Evolutionary conservation across 345 rosid genomes (phyloP).

Genomic region (Eucalyptus leucophloia): DNA sequence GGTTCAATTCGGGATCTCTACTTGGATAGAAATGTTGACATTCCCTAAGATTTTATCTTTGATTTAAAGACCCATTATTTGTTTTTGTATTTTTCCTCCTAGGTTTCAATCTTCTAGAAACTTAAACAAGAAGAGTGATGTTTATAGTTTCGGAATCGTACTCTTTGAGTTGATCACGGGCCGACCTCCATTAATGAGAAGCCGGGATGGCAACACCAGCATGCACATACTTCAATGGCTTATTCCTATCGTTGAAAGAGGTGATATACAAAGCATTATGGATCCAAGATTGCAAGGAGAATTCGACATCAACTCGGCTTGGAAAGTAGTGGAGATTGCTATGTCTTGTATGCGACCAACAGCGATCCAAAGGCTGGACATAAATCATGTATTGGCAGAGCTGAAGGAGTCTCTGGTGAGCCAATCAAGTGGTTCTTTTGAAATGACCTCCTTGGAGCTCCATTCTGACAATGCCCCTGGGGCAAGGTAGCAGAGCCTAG

Average conservation of each 20-base stretch:
- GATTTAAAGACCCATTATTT: too few species aligned
- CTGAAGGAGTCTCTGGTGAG: constrained; percentile 7
- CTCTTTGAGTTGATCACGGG: constrained; percentile 18
- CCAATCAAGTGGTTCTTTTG: background rate
- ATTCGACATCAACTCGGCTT: constrained; percentile 18
- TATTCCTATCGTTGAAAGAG: constrained; percentile 16
- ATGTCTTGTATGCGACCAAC: constrained; percentile 21
- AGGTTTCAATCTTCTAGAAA: too few species aligned
- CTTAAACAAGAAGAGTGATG: too few species aligned
- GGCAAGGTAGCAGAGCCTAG: background rate
- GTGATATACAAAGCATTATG: constrained; percentile 28
- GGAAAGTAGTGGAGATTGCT: constrained; percentile 40
- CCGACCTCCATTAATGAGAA: constrained; percentile 13
- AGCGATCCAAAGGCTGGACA: constrained; percentile 23
- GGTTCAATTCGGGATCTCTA: too few species aligned
- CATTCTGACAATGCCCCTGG: background rate
- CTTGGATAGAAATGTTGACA: too few species aligned
- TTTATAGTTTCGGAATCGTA: too few species aligned
- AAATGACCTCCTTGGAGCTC: background rate
- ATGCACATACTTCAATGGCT: constrained; percentile 34
- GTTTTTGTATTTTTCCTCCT: too few species aligned
- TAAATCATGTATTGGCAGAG: constrained; percentile 25
- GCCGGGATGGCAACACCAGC: background rate
- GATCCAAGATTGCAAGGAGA: constrained; percentile 39
- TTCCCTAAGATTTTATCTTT: too few species aligned